A percentile compares a stretch with the other conserved stretches of the same genome.
These are phyloP conservation scores for Ajuga reptans DNA, from an alignment of 305 asterid genomes.

Conservation along the genomic window DNA sequence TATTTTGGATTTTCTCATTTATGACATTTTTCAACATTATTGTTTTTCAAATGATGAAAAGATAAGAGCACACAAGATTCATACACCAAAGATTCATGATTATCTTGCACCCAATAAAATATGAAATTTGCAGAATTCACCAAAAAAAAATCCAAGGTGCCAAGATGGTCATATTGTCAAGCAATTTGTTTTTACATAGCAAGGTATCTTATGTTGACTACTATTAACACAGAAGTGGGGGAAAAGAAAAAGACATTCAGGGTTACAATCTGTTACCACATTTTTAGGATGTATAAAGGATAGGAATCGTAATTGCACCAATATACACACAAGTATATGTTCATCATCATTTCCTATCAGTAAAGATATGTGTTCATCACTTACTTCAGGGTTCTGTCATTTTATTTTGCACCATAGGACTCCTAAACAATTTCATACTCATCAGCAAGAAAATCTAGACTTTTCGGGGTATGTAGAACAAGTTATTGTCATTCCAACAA, in stretches of 20 bases:
- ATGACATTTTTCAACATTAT: background rate
- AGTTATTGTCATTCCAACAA: slow-evolving; percentile 6
- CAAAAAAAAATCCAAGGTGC: background rate
- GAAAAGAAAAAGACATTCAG: background rate
- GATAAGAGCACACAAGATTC: too few species aligned
- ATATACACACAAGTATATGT: background rate
- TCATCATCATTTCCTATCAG: too few species aligned
- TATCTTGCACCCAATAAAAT: slow-evolving; percentile 2
- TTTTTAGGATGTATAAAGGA: background rate
- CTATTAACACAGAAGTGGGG: background rate
- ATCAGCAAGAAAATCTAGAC: background rate
- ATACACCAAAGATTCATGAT: too few species aligned
- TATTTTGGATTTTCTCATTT: background rate
- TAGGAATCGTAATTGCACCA: background rate
- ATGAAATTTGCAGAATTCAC: background rate
- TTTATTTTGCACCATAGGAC: slow-evolving; percentile 16
- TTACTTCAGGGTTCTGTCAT: slow-evolving; percentile 5
- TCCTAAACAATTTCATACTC: slow-evolving; percentile 12
- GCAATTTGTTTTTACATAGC: background rate
- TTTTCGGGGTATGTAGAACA: slow-evolving; percentile 7
- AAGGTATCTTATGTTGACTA: background rate
- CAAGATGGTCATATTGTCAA: too few species aligned
- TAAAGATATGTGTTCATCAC: background rate
- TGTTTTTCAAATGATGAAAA: background rate
- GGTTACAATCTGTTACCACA: background rate